phyloP scores from a whole-genome alignment of 2,329 filamentous ascomycete genomes.

The Juglanconis oblonga region DNA sequence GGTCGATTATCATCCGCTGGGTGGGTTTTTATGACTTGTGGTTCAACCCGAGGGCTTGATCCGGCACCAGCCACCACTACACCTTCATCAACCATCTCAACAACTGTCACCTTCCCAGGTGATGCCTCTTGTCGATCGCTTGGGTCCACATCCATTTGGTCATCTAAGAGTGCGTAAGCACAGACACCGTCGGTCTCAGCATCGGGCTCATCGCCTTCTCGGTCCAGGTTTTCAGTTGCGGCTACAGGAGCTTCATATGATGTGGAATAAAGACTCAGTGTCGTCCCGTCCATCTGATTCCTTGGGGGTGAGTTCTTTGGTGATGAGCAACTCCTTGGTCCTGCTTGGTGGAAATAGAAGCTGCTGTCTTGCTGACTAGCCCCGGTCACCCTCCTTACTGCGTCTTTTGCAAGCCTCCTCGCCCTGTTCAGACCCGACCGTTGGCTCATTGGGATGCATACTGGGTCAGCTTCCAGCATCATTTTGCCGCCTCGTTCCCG shows the following conservation, averaged over 20 bases:
- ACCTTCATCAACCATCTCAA: background rate
- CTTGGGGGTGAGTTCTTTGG: background rate
- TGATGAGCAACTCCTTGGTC: background rate
- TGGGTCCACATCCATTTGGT: background rate
- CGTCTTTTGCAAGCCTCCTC: background rate
- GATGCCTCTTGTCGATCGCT: background rate
- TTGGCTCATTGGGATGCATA: background rate
- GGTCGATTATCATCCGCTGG: background rate
- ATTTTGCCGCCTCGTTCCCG: background rate
- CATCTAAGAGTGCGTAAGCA: background rate
- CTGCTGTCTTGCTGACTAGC: slow-evolving; percentile 30
- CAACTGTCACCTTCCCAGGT: background rate
- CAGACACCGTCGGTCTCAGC: background rate
- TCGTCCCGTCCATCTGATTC: background rate
- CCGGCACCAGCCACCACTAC: background rate
- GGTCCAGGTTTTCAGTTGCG: background rate
- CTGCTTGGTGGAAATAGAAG: slow-evolving; percentile 29
- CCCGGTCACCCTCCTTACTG: background rate
- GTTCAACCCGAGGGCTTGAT: background rate
- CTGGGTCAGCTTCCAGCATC: background rate
- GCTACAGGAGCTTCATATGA: background rate
- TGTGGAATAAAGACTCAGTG: background rate
- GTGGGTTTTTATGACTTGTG: background rate
- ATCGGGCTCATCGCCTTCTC: background rate
- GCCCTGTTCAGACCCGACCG: background rate